These are phyloP conservation scores for Fusarium acutatum DNA, from an alignment of 2,329 filamentous ascomycete genomes.

Conservation along the genomic window DNA sequence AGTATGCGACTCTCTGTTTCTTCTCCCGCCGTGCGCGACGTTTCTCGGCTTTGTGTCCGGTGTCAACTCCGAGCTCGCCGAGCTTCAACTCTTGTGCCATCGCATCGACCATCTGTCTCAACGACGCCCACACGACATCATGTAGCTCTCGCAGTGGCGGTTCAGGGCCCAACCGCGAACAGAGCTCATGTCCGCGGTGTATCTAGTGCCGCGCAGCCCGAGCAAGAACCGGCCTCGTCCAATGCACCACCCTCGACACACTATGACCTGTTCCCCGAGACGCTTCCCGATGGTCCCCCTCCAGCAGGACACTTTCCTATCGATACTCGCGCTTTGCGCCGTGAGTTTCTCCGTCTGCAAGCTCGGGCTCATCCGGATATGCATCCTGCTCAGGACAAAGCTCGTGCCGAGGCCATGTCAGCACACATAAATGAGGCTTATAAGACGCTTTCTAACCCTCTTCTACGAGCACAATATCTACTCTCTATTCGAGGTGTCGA, in stretches of 20 bases:
- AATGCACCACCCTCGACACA: conserved; percentile 59
- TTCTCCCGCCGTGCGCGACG: conserved; percentile 38
- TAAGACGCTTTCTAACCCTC: conserved; percentile 80
- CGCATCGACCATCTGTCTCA: conserved; percentile 18
- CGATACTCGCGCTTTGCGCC: conserved; percentile 73
- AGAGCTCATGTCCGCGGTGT: conserved; percentile 14
- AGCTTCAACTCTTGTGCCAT: conserved; percentile 34
- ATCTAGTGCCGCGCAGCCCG: conserved; percentile 21
- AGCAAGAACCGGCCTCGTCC: conserved; percentile 2
- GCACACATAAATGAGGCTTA: conserved; percentile 92
- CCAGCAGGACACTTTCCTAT: conserved; percentile 80
- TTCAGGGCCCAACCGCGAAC: neutral
- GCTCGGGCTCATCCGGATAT: conserved; percentile 79
- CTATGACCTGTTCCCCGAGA: conserved; percentile 88
- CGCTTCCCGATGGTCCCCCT: conserved; percentile 80
- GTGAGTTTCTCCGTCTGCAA: conserved; percentile 89
- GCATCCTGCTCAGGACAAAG: conserved; percentile 61
- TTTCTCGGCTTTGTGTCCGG: conserved; percentile 47
- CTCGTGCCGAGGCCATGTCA: conserved; percentile 77
- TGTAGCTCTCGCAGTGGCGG: neutral
- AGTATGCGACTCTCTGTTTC: conserved; percentile 41
- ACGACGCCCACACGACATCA: conserved; percentile 3
- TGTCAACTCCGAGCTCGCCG: conserved; percentile 45
- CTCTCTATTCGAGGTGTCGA: conserved; percentile 79
- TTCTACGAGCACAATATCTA: conserved; percentile 88